Evolutionary conservation across 495 filamentous ascomycete species (phyloP).

Genomic region (Immersiella caudata): DNA sequence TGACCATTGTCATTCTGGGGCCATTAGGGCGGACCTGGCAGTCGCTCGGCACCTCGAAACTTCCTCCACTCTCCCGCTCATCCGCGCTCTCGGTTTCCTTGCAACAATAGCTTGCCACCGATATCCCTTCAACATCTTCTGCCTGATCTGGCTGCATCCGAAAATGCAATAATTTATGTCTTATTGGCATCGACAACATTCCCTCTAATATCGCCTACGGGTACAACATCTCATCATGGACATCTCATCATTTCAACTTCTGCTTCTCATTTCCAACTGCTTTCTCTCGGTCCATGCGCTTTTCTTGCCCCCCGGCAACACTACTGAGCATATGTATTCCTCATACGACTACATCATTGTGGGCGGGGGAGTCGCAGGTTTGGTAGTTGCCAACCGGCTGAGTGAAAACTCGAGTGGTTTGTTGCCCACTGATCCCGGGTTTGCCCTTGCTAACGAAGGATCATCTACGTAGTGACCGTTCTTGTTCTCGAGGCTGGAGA

Average conservation of each 20-base stretch:
- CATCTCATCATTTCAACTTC: background rate
- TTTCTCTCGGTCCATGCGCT: constrained; percentile 6
- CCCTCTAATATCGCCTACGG: background rate
- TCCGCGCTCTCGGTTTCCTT: too few species aligned
- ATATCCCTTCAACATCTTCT: too few species aligned
- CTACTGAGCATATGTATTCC: constrained; percentile 17
- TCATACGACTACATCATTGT: constrained; percentile 55
- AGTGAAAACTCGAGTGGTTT: constrained; percentile 30
- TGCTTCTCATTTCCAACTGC: constrained; percentile 4
- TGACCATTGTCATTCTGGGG: too few species aligned
- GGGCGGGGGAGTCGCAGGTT: constrained; percentile 57
- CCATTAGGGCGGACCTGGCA: too few species aligned
- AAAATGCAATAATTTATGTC: background rate
- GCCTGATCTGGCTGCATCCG: too few species aligned
- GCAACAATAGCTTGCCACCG: too few species aligned
- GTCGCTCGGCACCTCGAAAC: too few species aligned
- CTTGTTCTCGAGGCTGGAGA: constrained; percentile 45
- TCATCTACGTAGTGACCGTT: constrained; percentile 39
- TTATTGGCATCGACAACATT: background rate
- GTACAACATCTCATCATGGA: constrained; percentile 12
- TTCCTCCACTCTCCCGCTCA: too few species aligned
- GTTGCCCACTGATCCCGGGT: background rate
- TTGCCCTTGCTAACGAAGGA: constrained; percentile 6
- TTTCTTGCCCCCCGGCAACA: constrained; percentile 15
- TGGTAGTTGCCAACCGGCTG: constrained; percentile 51